phyloP scores from a whole-genome alignment of 306 rosid species.

The Casuarina cunninghamiana region DNA sequence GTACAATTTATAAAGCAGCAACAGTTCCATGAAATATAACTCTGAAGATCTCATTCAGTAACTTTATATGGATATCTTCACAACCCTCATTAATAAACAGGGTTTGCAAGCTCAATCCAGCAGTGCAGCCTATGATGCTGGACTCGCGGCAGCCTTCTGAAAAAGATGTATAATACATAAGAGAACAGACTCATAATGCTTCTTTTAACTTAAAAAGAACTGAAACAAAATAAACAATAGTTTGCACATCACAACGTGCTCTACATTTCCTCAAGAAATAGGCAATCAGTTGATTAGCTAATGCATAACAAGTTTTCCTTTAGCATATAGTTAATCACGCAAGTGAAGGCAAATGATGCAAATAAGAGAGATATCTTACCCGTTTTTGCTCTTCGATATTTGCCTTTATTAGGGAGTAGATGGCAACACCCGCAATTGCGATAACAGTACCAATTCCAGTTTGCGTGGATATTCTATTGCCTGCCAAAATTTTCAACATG shows the following conservation, averaged over 20 bases:
- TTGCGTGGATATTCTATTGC: conserved; percentile 71
- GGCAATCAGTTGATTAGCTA: not conserved
- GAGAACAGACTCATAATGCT: conserved; percentile 6
- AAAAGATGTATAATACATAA: conserved; percentile 16
- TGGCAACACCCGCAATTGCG: conserved; percentile 80
- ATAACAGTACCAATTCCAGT: conserved; percentile 71
- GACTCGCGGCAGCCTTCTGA: conserved; percentile 62
- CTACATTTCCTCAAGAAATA: not conserved
- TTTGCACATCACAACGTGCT: not conserved
- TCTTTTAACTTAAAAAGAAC: not conserved
- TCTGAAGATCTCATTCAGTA: not conserved
- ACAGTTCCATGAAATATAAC: not conserved
- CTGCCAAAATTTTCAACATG: conserved; percentile 33
- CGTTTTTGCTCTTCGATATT: conserved; percentile 65
- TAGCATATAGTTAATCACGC: not conserved
- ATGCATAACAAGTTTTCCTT: not conserved
- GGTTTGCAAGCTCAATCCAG: not conserved
- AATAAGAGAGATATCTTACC: conserved; percentile 25
- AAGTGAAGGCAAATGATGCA: not conserved
- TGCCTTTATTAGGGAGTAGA: conserved; percentile 74
- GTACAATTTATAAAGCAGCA: conserved; percentile 21
- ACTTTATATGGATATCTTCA: not conserved
- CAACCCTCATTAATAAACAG: not conserved
- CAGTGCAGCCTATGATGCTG: conserved; percentile 31
- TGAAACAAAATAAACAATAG: not conserved